Evolutionary conservation across 1,284 basidiomycete genomes (phyloP), one percentile per base, ranked within the genome.

Genomic region (Ustilago loliicola): DNA sequence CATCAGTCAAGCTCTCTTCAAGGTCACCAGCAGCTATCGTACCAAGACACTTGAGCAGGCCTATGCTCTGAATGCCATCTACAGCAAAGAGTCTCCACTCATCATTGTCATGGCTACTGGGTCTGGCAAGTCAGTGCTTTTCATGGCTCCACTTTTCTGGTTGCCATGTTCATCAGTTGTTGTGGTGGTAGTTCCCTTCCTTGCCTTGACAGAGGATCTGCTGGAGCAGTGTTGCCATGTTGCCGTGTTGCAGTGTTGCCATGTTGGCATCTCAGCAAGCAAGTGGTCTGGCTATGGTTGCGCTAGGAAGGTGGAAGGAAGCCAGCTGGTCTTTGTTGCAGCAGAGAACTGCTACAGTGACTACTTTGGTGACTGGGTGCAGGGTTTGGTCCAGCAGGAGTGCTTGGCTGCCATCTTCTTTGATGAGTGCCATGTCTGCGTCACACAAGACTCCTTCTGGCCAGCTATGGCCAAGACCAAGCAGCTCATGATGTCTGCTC

Each of bases 361-460:
- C 34, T 13, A 15, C 9, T 57, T 57, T 57, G 38, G 15, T 1
- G 5, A 13, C 25, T 57, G 55, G 55, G 15, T 17, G 1, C 55
- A 57, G 15, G 29, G 17, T 3, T 4, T 57, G 7, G 17, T 40
- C 2, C 40, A 57, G 55, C 40, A 57, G 15, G 27, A 47, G 40
- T 29, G 55, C 25, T 19, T 57, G 38, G 55, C 55, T 4, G 55
- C 55, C 5, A 17, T 57, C 55, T 57, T 57, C 55, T 57, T 57
- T 57, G 55, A 57, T 47, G 40, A 57, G 40, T 57, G 55, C n/a
- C 55, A 57, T 25, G 50, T 51, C 50, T 51, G 50, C 27, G 13
- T 51, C 23, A 51, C 50, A 7, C 50, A 51, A 30, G 17, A 27
- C 25, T 27, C 23, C 50, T 51, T 51, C 50, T 19, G 17, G 13